Base-by-base conservation (phyloP, 2,329 filamentous ascomycete species). In the Xylaria sp. region DNA sequence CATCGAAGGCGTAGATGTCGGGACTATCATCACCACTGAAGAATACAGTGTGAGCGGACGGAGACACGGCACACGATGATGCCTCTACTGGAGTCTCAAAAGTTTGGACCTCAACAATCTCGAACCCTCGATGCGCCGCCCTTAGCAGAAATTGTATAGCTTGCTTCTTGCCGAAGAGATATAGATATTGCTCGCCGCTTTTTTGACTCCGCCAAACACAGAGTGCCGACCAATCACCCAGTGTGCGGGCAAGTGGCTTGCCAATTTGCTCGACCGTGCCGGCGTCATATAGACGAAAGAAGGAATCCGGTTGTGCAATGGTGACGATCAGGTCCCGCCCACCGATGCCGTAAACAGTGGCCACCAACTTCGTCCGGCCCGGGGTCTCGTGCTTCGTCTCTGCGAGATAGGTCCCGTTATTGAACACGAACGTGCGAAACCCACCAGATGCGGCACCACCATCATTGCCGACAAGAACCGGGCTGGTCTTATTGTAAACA, bases 151-250 rank as follows among this genome's bases (percentile, higher is more conserved):
- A 78, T 25, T 84, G 79, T 12, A 80, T 75, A 1, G 75, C 80
- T 48, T 81, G 73, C 0, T 71, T 75, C 72, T 85, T 85, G 5
- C 83, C 83, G 64, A 85, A 84, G 12, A 85, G 72, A 68, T 80
- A 85, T 3, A 85, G 60, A 65, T 85, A 85, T 41, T 82, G 77
- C 51, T 83, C 81, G 1, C 79, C 80, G 20, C 79, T 82, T 46
- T 20, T 67, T 20, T 72, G 73, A 62, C 80, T 83, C 69, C 78
- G 82, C 83, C 82, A 85, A 10, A 78, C 75, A 72, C 84, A 86
- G 5, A 85, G 71, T 0, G 83, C 80, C 15, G 83, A 84, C 82
- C 83, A 85, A 70, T 85, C 83, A 0, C 84, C 83, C 15, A 84
- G 74, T 1, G 80, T 75, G 28, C 76, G 80, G 12, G 78, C 75